phyloP scores from a whole-genome alignment of 2,329 filamentous ascomycete species.

The Alternaria triticimaculans region DNA sequence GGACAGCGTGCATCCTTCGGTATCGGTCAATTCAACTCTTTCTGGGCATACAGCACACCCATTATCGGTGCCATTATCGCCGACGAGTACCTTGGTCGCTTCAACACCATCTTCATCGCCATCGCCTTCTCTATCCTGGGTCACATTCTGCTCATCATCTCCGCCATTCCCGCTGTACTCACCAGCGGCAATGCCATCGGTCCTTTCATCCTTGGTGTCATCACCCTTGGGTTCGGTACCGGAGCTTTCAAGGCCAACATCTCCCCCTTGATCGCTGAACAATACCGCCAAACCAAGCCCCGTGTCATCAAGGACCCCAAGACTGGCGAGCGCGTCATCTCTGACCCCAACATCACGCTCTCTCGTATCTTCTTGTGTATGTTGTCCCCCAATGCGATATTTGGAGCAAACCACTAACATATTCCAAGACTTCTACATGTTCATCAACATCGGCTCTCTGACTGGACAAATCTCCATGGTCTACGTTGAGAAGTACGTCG shows the following conservation, averaged over 20 bases:
- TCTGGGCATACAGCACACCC: slow-evolving; percentile 52
- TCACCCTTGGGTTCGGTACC: slow-evolving; percentile 55
- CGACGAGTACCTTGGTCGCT: slow-evolving; percentile 65
- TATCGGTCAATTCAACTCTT: slow-evolving; percentile 48
- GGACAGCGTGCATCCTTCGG: slow-evolving; percentile 48
- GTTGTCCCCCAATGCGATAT: neutral
- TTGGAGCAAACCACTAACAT: neutral
- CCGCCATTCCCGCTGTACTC: slow-evolving; percentile 58
- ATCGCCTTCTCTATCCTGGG: slow-evolving; percentile 59
- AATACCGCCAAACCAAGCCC: slow-evolving; percentile 67
- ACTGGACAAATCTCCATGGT: slow-evolving; percentile 75
- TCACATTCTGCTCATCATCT: slow-evolving; percentile 61
- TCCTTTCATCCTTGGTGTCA: slow-evolving; percentile 59
- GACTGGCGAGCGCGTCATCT: slow-evolving; percentile 71
- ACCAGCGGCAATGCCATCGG: slow-evolving; percentile 54
- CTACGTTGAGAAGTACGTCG: slow-evolving; percentile 77
- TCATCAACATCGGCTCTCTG: slow-evolving; percentile 66
- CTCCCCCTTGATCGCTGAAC: slow-evolving; percentile 73
- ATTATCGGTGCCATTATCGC: slow-evolving; percentile 63
- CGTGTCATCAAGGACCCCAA: slow-evolving; percentile 61
- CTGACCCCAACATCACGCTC: slow-evolving; percentile 72
- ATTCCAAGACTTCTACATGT: neutral
- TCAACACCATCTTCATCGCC: slow-evolving; percentile 65
- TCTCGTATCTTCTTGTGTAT: slow-evolving; percentile 62
- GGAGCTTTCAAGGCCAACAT: slow-evolving; percentile 57